These are phyloP conservation scores for Candida qinlingensis DNA, from an alignment of 805 yeast species.

Conservation along the genomic window DNA sequence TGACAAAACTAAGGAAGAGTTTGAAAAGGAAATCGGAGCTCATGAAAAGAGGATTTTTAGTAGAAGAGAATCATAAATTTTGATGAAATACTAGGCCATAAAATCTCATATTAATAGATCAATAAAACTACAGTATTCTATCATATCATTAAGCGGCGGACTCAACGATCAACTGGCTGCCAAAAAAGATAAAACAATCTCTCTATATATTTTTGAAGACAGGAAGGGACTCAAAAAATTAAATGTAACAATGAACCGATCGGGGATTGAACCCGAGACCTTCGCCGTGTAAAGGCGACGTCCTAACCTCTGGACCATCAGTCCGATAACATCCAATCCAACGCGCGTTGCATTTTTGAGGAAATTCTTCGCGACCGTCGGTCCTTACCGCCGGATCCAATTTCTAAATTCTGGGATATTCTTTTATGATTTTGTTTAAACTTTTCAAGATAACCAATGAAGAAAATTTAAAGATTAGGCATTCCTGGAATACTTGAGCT, in stretches of 20 bases:
- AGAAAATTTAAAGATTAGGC: too few species aligned
- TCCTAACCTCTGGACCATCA: conserved; percentile 24
- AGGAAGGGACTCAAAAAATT: not conserved
- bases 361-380: not conserved
- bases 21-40: conserved; percentile 13
- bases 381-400: not conserved
- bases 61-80: not conserved
- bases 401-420: not conserved
- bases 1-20: conserved; percentile 22
- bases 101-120: too few species aligned
- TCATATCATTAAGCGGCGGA: too few species aligned
- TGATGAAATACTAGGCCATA: too few species aligned
- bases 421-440: not conserved
- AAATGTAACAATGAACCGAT: conserved; percentile 16
- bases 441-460: not conserved
- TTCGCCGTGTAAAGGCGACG: conserved; percentile 24
- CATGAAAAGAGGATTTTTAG: too few species aligned
- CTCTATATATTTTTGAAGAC: too few species aligned
- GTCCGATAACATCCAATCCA: conserved; percentile 10
- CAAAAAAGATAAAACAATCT: too few species aligned
- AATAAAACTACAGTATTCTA: too few species aligned
- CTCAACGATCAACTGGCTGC: too few species aligned
- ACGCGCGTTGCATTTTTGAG: not conserved
- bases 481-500: too few species aligned
- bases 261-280: conserved; percentile 25